Evolutionary conservation across 139 green algal genomes (phyloP).

Genomic region (Coelastrella sp.): DNA sequence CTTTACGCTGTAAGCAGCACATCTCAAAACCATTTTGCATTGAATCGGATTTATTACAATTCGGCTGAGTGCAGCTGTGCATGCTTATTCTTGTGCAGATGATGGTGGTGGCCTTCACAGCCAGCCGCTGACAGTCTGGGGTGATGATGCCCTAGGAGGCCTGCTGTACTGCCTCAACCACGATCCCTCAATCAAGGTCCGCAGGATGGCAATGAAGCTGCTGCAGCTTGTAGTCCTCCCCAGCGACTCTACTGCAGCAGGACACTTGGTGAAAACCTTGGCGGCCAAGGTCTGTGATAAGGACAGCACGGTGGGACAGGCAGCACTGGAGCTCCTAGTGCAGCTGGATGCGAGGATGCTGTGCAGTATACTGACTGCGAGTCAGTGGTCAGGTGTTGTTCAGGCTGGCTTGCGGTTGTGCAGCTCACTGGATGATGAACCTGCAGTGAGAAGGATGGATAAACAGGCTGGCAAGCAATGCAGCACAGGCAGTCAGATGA

Average conservation of each 20-base stretch:
- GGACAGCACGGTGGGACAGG: not conserved
- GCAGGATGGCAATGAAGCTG: slow-evolving; percentile 21
- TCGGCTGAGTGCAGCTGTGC: not conserved
- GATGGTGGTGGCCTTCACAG: not conserved
- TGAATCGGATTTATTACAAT: too few species aligned
- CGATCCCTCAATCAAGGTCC: slow-evolving; percentile 20
- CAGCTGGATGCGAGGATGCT: not conserved
- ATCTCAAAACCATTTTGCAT: too few species aligned
- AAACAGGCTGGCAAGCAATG: not conserved
- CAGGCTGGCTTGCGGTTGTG: slow-evolving; percentile 1
- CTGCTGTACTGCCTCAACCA: slow-evolving; percentile 37
- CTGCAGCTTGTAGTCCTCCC: slow-evolving; percentile 32
- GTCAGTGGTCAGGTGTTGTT: not conserved
- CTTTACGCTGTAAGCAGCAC: not conserved
- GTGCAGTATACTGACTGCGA: not conserved
- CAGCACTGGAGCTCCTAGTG: not conserved
- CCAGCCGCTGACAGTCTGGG: not conserved
- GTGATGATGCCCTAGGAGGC: slow-evolving; percentile 6
- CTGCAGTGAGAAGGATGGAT: not conserved
- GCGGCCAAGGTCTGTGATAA: slow-evolving; percentile 24
- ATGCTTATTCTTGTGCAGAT: not conserved
- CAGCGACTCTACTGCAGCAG: not conserved
- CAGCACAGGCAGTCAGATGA: not conserved
- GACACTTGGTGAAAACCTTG: slow-evolving; percentile 6
- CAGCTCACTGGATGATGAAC: not conserved